A percentile compares a stretch with the other conserved stretches of the same genome.
These are phyloP conservation scores for Hericium coralloides DNA, from an alignment of 768 basidiomycete genomes.

Conservation along the genomic window DNA sequence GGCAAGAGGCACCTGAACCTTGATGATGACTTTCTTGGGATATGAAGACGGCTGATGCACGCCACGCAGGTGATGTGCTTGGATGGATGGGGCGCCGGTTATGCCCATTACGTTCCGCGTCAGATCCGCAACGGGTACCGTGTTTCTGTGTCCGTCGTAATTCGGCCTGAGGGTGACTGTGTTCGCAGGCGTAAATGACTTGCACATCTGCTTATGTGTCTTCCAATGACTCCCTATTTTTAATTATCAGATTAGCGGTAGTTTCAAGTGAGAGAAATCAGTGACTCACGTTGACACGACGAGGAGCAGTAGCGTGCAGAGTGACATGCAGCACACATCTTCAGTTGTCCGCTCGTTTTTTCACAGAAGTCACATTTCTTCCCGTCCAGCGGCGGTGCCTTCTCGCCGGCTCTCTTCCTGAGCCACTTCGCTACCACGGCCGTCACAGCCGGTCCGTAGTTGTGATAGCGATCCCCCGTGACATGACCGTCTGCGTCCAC, in stretches of 20 bases:
- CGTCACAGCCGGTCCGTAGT: constrained; percentile 34
- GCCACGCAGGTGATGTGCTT: constrained; percentile 11
- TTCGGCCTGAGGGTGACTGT: constrained; percentile 39
- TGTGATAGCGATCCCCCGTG: constrained; percentile 20
- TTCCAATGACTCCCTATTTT: constrained; percentile 37
- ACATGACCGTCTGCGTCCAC: constrained; percentile 30
- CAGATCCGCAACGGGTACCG: constrained; percentile 22
- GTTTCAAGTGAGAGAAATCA: background rate
- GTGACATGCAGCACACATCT: constrained; percentile 42
- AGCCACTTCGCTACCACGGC: constrained; percentile 39
- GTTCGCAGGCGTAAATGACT: constrained; percentile 32
- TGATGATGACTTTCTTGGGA: constrained; percentile 39
- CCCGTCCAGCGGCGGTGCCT: constrained; percentile 28
- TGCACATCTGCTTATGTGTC: constrained; percentile 37
- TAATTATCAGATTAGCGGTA: background rate
- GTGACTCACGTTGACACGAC: constrained; percentile 42
- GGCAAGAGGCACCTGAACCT: constrained; percentile 39
- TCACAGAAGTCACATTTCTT: constrained; percentile 37
- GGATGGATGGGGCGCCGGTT: constrained; percentile 7
- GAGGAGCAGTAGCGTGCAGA: constrained; percentile 42
- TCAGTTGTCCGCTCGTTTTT: constrained; percentile 32
- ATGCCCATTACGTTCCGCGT: constrained; percentile 21
- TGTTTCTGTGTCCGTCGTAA: constrained; percentile 19
- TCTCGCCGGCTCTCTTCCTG: constrained; percentile 34
- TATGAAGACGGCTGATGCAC: constrained; percentile 2